Base-by-base conservation (phyloP, 2,329 filamentous ascomycete species). In the Alternaria sp. region DNA sequence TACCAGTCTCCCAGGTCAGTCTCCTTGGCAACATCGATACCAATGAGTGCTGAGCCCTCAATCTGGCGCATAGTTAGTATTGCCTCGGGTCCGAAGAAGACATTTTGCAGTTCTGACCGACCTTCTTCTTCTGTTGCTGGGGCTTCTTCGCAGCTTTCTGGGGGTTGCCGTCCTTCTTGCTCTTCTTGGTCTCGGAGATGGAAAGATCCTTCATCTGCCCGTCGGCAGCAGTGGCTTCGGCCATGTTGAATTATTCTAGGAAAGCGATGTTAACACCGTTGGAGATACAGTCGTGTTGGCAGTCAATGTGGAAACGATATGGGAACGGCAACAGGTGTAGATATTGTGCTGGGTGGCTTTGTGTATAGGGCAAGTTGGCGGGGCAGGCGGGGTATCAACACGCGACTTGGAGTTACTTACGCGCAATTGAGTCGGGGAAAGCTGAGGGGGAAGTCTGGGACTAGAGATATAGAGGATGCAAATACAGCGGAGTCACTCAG, bases 1-100 rank as follows among this genome's bases (percentile, higher is more conserved):
- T 99, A 99, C 95, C 95, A 99, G 80, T 89, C 89, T 51, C 92
- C 86, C 78, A 99, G 95, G 81, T 98, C 93, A 48, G 91, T 90
- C 49, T 90, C 84, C 81, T 97, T 98, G 65, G 87, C 86, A 62
- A 91, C 88, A 65, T 94, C 95, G 74, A 97, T 97, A 66, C 94
- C 94, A 72, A 95, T 96, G 67, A 96, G 77, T 54, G 86, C 86
- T 53, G 86, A 84, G 48, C 86, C 87, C 43, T 88, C 86, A 47
- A 83, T 84, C 80, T 82, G 76, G 68, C 42, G 34, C 44, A 42
- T 49, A 48, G 70, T 75, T 57, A 75, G 70, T 36, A 63, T 48
- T 34, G 34, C 46, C 39, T 52, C 47, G 30, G 22, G 4, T 24
- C 32, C 24, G 26, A 44, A 9, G 24, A 18, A 24, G 24, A n/a